These are phyloP conservation scores for Jackrogersella minutella DNA, from an alignment of 495 filamentous ascomycete genomes.

Conservation along the genomic window DNA sequence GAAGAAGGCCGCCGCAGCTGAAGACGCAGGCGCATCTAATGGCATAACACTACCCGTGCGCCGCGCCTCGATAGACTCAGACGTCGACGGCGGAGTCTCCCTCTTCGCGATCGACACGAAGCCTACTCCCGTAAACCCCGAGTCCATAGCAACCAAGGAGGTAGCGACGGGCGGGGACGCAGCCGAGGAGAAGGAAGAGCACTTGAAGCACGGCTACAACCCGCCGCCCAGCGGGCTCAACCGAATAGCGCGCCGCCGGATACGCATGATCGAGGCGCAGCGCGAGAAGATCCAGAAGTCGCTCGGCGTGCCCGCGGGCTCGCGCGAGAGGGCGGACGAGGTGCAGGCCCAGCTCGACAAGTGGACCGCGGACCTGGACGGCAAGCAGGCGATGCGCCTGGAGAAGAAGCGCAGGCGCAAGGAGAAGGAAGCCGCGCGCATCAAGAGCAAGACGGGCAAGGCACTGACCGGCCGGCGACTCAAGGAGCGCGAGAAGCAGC, in stretches of 20 bases:
- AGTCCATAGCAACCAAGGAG: not conserved
- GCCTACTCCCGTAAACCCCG: constrained; percentile 27
- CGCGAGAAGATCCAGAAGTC: constrained; percentile 31
- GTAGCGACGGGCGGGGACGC: not conserved
- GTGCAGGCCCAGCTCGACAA: constrained; percentile 30
- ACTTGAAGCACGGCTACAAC: not conserved
- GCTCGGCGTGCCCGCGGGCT: constrained; percentile 24
- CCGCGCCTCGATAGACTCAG: not conserved
- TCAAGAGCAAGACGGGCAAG: constrained; percentile 24
- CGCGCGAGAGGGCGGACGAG: constrained; percentile 14
- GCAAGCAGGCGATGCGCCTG: not conserved
- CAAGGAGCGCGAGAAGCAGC: constrained; percentile 15
- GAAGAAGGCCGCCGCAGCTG: constrained; percentile 1
- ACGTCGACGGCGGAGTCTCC: not conserved
- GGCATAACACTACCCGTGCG: not conserved
- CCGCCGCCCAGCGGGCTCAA: constrained; percentile 22
- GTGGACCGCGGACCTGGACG: constrained; percentile 26
- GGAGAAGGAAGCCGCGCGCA: constrained; percentile 4
- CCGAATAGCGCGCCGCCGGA: constrained; percentile 37
- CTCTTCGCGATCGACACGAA: constrained; percentile 39
- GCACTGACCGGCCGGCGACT: constrained; percentile 16
- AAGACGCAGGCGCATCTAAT: not conserved
- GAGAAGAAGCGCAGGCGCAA: constrained; percentile 22
- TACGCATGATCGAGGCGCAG: constrained; percentile 38
- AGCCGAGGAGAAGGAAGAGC: not conserved